These are phyloP conservation scores for Dipodascus albidus DNA, from an alignment of 805 yeast species.

Conservation along the genomic window DNA sequence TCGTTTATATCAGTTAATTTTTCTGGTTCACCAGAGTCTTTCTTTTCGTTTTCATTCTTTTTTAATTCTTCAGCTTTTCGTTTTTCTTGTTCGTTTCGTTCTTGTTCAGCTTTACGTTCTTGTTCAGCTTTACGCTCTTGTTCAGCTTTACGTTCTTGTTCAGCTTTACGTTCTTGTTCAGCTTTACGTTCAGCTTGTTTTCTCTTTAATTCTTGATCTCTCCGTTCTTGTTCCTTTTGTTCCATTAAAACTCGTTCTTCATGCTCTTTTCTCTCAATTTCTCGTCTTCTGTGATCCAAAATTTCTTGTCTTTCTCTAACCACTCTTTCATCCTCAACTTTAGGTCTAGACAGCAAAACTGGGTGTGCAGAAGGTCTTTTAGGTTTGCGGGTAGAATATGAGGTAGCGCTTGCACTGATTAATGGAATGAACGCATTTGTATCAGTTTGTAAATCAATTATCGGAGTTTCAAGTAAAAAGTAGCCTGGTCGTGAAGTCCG, in stretches of 20 bases:
- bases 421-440: background rate
- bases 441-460: background rate
- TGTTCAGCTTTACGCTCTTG: background rate
- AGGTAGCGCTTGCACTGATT: background rate
- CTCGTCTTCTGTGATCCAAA: background rate
- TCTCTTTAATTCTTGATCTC: background rate
- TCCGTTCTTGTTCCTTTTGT: slow-evolving; percentile 2
- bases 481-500: background rate
- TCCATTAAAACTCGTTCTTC: background rate
- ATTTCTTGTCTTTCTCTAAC: slow-evolving; percentile 1
- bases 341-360: background rate
- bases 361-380: background rate
- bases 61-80: background rate
- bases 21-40: background rate
- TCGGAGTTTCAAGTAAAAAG: background rate
- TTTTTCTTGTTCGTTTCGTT: background rate
- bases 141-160: background rate
- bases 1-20: no score
- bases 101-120: background rate
- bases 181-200: background rate
- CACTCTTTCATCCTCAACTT: background rate
- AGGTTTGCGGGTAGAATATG: background rate
- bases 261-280: background rate
- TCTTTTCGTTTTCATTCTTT: background rate
- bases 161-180: background rate